Evolutionary conservation across 139 green algal genomes (phyloP).

Genomic region (Tetradesmus obliquus): DNA sequence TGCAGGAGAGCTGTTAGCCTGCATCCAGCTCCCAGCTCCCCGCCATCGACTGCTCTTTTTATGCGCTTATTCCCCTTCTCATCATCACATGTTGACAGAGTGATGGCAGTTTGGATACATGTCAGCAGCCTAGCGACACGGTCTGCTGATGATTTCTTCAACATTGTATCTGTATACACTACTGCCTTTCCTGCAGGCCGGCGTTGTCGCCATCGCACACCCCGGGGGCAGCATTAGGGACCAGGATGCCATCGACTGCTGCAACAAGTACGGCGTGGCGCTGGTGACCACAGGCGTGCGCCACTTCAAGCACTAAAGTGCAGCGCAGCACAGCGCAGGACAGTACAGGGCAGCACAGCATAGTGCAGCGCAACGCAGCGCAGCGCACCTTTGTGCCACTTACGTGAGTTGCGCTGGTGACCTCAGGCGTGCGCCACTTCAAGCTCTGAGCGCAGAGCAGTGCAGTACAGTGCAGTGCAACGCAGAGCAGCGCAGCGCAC

Average conservation of each 20-base stretch:
- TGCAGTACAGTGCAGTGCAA: too few species aligned
- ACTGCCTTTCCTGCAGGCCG: conserved; percentile 91
- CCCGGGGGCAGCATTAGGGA: conserved; percentile 96
- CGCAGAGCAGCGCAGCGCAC: too few species aligned
- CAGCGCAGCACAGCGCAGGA: conserved; percentile 70
- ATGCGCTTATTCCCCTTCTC: too few species aligned
- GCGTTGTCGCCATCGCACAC: conserved; percentile 96
- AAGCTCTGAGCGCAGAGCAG: conserved; percentile 77
- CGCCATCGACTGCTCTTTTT: too few species aligned
- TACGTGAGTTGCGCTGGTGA: conserved; percentile 86
- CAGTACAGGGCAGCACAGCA: not conserved
- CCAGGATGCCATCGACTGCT: conserved; percentile 95
- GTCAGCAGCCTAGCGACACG: not conserved
- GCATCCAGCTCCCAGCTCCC: too few species aligned
- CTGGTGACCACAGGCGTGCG: conserved; percentile 93
- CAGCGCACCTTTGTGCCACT: too few species aligned
- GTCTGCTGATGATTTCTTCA: too few species aligned
- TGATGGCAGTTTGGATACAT: not conserved
- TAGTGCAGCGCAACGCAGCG: too few species aligned
- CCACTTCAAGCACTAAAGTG: conserved; percentile 95
- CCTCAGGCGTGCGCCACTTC: conserved; percentile 96
- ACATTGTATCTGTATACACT: too few species aligned
- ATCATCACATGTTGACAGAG: not conserved
- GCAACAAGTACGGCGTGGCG: conserved; percentile 98
- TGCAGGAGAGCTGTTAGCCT: too few species aligned